Evolutionary conservation across 805 yeast genomes (phyloP), one percentile per base, ranked within the genome.

Genomic region (Suhomyces faveliae): DNA sequence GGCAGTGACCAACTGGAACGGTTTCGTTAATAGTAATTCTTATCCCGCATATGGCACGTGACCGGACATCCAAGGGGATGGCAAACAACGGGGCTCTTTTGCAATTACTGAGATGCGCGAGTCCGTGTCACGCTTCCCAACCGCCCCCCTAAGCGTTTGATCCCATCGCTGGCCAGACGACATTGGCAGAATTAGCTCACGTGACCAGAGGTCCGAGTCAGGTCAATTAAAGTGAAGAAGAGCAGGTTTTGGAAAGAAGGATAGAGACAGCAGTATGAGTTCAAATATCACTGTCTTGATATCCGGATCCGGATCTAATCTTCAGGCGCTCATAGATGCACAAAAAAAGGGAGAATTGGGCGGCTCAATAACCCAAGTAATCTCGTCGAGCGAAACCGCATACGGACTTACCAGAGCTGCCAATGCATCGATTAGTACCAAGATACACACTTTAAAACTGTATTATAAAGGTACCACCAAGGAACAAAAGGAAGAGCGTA

Each of bases 301-400:
- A 19, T 91, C 98, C 0, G 99, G 99, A 0, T 85, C 86, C 23
- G 99, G 99, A 1, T 83, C 97, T n/a, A 94, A 94, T 61, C 73
- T 94, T 35, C 99, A 94, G 65, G 98, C 99, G 0, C 73, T 94
- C 35, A 89, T 94, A 27, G 96, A 94, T 64, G 87, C 92, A 11
- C 60, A 66, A 60, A 12, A 73, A 70, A 21, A 56, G 47, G 48
- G 69, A 73, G 39, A 74, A 59, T 47, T 72, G 29, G 41, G 30
- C 27, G 46, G 40, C 8, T 70, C 73, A 25, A 87, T 94, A 44
- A 76, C 80, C 23, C 81, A 82, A 58, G 98, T 94, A 41, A 79
- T 94, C 22, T 90, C 98, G 8, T 91, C 97, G 12, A 81, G 86
- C 40, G 71, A 85, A 6, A 79, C 77, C n/a, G 99, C 99, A 1